Evolutionary conservation across 768 basidiomycete species (phyloP), one percentile per base, ranked within the genome.

Genomic region (Dioszegia hungarica): DNA sequence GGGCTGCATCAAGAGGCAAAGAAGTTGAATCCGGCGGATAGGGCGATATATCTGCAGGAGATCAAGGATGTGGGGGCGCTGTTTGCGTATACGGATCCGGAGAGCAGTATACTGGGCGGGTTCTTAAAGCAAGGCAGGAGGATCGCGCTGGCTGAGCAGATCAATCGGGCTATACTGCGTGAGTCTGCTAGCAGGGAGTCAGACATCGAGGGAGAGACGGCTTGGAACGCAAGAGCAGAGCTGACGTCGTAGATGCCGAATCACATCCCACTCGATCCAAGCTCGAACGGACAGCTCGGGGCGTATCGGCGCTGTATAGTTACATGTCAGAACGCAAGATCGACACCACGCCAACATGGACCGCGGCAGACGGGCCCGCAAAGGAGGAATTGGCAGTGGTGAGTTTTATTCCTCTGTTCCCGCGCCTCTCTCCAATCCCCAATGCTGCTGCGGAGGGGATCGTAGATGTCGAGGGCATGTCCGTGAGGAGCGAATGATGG

Each of bases 131-230:
- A 86, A 73, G 83, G 83, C 50, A 79, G 92, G 67, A 82, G 92
- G 57, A 86, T 88, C 61, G 83, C 82, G 5, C 82, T 95, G 20
- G 91, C 91, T 5, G 87, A 90, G 56, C 88, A 92, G 77, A 85
- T 98, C 38, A 88, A 93, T 62, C 81, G 83, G 40, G 92, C 91
- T 15, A 87, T 95, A 44, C 76, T 95, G 12, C 79, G 92, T 92
- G 65, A 72, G 89, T 80, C 1, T 43, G 9, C 8, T 19, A 11
- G 33, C 2, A 29, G 8, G 10, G 27, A 25, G 22, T 3, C 2
- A n/a, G 8, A 50, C n/a, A n/a, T n/a, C n/a, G n/a, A n/a, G n/a
- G 31, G 31, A 33, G 31, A 14, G 20, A 40, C n/a, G 39, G 39
- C n/a, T 43, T 19, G 24, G n/a, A n/a, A 15, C 12, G 14, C 12